Evolutionary conservation across 441 rosid genomes (phyloP).

Genomic region (Hura crepitans): DNA sequence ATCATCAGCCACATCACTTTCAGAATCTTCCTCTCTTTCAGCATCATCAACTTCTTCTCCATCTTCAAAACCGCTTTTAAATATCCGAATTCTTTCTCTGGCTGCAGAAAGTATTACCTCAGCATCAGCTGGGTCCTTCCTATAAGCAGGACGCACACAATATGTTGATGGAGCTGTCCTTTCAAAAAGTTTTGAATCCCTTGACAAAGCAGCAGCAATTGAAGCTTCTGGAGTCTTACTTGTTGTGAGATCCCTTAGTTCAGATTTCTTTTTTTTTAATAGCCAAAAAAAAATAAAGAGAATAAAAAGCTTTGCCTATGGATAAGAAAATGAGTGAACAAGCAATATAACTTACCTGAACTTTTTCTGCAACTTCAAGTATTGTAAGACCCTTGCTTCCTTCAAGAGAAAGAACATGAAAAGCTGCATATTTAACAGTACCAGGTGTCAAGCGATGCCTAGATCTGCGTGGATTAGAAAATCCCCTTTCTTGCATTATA

Average conservation of each 20-base stretch:
- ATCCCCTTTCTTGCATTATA: conserved; percentile 81
- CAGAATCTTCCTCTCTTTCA: conserved; percentile 85
- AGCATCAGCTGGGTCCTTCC: conserved; percentile 66
- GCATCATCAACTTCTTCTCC: conserved; percentile 79
- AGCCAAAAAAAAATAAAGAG: conserved; percentile 15
- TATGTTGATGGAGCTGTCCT: conserved; percentile 91
- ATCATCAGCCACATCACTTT: conserved; percentile 60
- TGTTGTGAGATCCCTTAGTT: conserved; percentile 77
- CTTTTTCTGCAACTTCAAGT: conserved; percentile 77
- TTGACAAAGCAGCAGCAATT: conserved; percentile 84
- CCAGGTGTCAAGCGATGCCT: conserved; percentile 93
- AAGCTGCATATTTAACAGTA: conserved; percentile 89
- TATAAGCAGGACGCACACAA: conserved; percentile 72
- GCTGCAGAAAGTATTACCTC: conserved; percentile 69
- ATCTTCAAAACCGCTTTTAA: conserved; percentile 54
- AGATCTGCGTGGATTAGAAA: conserved; percentile 63
- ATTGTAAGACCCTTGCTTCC: conserved; percentile 69
- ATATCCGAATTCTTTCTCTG: conserved; percentile 58
- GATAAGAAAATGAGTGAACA: background rate
- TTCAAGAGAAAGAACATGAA: conserved; percentile 74
- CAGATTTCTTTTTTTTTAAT: conserved; percentile 49
- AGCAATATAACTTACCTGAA: conserved; percentile 50
- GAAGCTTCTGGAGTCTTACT: conserved; percentile 96
- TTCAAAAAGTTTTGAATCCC: conserved; percentile 83
- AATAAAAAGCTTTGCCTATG: conserved; percentile 10